Conservation (phyloP, 345 rosid species). For the Draba incana region DNA sequence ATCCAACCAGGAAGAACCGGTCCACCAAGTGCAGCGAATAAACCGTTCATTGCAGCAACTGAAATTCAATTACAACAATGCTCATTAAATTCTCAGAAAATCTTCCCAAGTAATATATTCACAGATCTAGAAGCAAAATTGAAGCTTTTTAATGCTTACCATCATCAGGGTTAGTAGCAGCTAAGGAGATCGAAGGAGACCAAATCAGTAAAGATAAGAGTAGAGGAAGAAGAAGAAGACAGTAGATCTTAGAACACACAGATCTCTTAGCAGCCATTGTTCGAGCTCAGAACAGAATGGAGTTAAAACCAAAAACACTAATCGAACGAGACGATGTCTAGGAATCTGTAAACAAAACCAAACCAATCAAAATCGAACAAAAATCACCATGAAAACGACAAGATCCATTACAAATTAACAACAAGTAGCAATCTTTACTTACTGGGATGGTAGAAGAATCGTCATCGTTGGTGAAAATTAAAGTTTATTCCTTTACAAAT, state of each 20-base stretch:
- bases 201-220: slow-evolving; percentile 62
- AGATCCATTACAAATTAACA: slow-evolving; percentile 19
- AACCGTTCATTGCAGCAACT: slow-evolving; percentile 87
- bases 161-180: slow-evolving; percentile 71
- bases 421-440: slow-evolving; percentile 38
- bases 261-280: slow-evolving; percentile 68
- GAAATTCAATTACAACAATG: slow-evolving; percentile 48
- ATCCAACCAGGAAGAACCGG: slow-evolving; percentile 95
- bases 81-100: slow-evolving; percentile 31
- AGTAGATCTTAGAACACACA: slow-evolving; percentile 55
- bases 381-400: slow-evolving; percentile 30
- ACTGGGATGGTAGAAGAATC: slow-evolving; percentile 42
- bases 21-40: slow-evolving; percentile 69
- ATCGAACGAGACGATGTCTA: slow-evolving; percentile 40
- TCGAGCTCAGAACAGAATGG: slow-evolving; percentile 37
- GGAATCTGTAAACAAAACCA: slow-evolving; percentile 47
- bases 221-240: slow-evolving; percentile 41
- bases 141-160: slow-evolving; percentile 48
- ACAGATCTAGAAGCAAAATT: slow-evolving; percentile 23
- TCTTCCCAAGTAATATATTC: slow-evolving; percentile 31
- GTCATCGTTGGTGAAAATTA: slow-evolving; percentile 34
- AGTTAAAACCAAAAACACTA: slow-evolving; percentile 39
- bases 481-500: slow-evolving; percentile 34
- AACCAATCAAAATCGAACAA: slow-evolving; percentile 21
- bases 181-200: slow-evolving; percentile 54